Evolutionary conservation across 2,329 filamentous ascomycete species (phyloP), one percentile per base, ranked within the genome.

Genomic region (Phaeosphaeriaceae sp.): DNA sequence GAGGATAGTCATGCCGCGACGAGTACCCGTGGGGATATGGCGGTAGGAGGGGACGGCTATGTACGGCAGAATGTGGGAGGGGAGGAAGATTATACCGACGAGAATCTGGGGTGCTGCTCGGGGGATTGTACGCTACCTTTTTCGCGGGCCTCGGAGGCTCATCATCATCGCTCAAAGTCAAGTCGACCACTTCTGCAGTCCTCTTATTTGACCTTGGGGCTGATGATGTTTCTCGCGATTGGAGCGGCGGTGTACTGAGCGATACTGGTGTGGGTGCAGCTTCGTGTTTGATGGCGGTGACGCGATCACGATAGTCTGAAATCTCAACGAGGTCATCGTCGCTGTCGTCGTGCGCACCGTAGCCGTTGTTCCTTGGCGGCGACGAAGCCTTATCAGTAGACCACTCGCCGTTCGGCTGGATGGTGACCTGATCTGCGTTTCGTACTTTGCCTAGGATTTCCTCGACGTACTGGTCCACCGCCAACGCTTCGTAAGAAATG

Each of bases 381-480:
- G 78, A 54, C 2, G 57, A 66, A n/a, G 79, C 78, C 20, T 76
- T 75, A 31, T 81, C 78, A 33, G 76, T 80, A 44, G 84, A 82
- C 95, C 95, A 99, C 66, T 84, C 83, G 2, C 94, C 95, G 64
- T 93, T 85, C 1, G 94, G 92, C 69, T 98, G 92, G 44, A 99
- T 92, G 1, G 89, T 93, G 24, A 98, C 93, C 67, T 96, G 91
- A 56, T 97, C 93, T 0, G 89, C 82, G 20, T 86, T 88, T 42
- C 83, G 83, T 0, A 94, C 97, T 33, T 86, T 88, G 55, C 86
- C 83, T 24, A 99, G 80, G 54, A 99, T 97, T 63, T 97, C 91
- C 70, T 90, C 88, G 17, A 97, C 93, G 74, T 96, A 97, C 87
- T 95, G 91, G 67, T 99, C 95, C 27, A 98, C 88, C 11, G 92